A percentile compares a stretch with the other conserved stretches of the same genome.
Conservation (phyloP, 1,284 basidiomycete genomes). For the Leccinum subspadiceum region DNA sequence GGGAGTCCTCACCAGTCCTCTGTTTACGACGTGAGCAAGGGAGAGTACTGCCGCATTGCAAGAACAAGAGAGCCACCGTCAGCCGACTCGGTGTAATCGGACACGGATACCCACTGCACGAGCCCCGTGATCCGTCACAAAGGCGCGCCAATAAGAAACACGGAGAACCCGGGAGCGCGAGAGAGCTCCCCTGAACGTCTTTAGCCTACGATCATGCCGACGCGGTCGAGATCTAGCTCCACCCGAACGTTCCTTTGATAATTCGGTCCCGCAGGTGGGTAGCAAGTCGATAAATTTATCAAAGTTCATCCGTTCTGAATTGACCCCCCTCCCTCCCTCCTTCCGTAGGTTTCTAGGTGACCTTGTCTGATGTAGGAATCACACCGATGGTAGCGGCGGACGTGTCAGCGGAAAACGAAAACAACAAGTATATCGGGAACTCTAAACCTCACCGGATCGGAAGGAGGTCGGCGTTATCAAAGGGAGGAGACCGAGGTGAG, state of each 20-base stretch:
- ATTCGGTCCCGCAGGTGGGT: conserved; percentile 7
- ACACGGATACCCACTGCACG: neutral
- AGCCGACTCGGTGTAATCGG: neutral
- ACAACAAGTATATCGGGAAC: neutral
- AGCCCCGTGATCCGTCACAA: conserved; percentile 5
- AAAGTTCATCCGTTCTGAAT: neutral
- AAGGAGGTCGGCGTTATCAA: neutral
- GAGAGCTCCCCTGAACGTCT: neutral
- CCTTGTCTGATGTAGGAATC: neutral
- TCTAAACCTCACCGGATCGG: neutral
- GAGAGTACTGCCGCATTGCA: conserved; percentile 3
- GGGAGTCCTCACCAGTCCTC: conserved; percentile 26
- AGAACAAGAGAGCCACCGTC: neutral
- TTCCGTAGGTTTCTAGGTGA: neutral
- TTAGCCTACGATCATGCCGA: neutral
- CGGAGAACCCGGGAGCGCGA: neutral
- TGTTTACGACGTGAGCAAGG: conserved; percentile 16
- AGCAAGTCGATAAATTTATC: conserved; percentile 5
- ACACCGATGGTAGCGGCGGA: neutral
- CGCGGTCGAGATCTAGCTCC: neutral
- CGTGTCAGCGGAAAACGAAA: conserved; percentile 2
- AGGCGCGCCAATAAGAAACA: neutral
- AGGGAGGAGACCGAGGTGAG: neutral
- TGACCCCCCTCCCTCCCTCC: neutral
- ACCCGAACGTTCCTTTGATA: neutral